Evolutionary conservation across 1,284 basidiomycete species (phyloP).

Genomic region (Tilletia caries): DNA sequence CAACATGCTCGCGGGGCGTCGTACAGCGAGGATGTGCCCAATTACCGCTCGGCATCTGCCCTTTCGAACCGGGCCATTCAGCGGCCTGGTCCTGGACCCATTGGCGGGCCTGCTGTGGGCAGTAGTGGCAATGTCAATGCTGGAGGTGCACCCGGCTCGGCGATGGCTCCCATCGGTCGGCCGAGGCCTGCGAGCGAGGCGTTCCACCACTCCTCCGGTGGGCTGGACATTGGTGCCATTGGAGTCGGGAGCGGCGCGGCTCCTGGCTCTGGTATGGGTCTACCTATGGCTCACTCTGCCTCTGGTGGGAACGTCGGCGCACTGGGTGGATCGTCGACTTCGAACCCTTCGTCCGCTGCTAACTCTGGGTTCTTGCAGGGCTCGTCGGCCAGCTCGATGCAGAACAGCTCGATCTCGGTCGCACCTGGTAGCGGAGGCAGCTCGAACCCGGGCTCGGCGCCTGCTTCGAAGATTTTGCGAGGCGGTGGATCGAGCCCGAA

Average conservation of each 20-base stretch:
- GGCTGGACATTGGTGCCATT: neutral
- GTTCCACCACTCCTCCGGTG: conserved; percentile 25
- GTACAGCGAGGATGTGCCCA: conserved; percentile 4
- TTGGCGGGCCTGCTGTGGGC: neutral
- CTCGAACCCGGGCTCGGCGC: neutral
- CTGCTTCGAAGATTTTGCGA: neutral
- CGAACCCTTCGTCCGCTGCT: neutral
- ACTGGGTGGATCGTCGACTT: neutral
- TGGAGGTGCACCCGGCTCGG: conserved; percentile 26
- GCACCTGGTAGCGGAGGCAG: neutral
- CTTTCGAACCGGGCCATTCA: conserved; percentile 32
- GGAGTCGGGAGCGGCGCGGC: neutral
- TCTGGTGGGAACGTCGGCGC: neutral
- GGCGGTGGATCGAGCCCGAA: conserved; percentile 22
- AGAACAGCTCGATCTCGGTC: neutral
- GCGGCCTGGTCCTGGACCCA: conserved; percentile 17
- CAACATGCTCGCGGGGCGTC: neutral
- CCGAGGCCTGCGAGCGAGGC: conserved; percentile 33
- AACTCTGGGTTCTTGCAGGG: conserved; percentile 21
- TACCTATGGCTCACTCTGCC: neutral
- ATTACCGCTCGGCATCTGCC: conserved; percentile 26
- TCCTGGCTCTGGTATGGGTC: neutral
- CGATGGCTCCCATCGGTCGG: conserved; percentile 51
- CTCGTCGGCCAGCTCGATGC: conserved; percentile 27
- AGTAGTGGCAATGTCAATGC: neutral